phyloP scores from a whole-genome alignment of 176 grass and related monocot genomes.

The Phoenix dactylifera region DNA sequence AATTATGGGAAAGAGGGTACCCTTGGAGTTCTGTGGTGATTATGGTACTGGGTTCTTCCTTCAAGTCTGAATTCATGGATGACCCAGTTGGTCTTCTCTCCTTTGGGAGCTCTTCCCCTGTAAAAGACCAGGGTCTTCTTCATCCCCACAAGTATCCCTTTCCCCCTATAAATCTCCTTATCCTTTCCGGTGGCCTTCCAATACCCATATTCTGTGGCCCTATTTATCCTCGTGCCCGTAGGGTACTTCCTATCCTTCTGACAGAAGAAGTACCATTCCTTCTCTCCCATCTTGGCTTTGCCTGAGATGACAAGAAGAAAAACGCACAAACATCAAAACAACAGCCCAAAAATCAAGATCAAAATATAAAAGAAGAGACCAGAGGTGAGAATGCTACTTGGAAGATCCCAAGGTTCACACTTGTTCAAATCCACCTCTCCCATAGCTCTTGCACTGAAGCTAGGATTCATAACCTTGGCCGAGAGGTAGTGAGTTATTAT shows the following conservation, averaged over 20 bases:
- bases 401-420: slow-evolving; percentile 10
- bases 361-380: too few relatives aligned
- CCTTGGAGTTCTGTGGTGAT: slow-evolving; percentile 15
- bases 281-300: slow-evolving; percentile 62
- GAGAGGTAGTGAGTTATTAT: slow-evolving; percentile 45
- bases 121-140: slow-evolving; percentile 90
- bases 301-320: slow-evolving; percentile 22
- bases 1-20: neutral
- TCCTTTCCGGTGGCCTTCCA: slow-evolving; percentile 88
- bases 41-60: slow-evolving; percentile 11
- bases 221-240: slow-evolving; percentile 52
- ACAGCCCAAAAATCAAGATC: too few relatives aligned
- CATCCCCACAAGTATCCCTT: slow-evolving; percentile 41
- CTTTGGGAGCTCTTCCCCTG: slow-evolving; percentile 57
- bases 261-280: slow-evolving; percentile 65
- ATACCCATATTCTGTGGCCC: slow-evolving; percentile 62
- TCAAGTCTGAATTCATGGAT: slow-evolving; percentile 81
- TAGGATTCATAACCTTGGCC: slow-evolving; percentile 29
- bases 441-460: slow-evolving; percentile 24
- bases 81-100: slow-evolving; percentile 71
- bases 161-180: slow-evolving; percentile 44
- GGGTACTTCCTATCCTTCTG: slow-evolving; percentile 68
- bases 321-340: too few relatives aligned
- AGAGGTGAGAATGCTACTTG: neutral
- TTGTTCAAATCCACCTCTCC: slow-evolving; percentile 15